phyloP scores from a whole-genome alignment of 1,139 yeast genomes.

The Yamadazyma conglobata region DNA sequence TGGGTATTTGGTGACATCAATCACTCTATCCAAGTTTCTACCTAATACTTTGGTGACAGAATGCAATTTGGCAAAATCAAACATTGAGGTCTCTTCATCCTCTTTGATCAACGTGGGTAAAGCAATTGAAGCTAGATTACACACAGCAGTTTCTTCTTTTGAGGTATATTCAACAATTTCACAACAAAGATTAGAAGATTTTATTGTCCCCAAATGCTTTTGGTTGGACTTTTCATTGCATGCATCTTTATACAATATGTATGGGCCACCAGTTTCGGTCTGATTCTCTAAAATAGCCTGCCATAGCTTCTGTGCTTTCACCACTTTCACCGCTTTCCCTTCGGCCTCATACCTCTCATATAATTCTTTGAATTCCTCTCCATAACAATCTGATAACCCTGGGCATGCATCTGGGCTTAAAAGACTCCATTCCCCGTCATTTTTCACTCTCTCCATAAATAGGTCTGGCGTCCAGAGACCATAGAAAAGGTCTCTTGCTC shows the following conservation, averaged over 20 bases:
- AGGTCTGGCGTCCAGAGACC: slow-evolving; percentile 61
- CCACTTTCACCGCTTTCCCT: slow-evolving; percentile 31
- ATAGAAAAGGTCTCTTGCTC: slow-evolving; percentile 56
- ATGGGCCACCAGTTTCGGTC: slow-evolving; percentile 60
- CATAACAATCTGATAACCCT: slow-evolving; percentile 48
- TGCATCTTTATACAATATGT: slow-evolving; percentile 55
- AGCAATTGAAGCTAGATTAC: slow-evolving; percentile 53
- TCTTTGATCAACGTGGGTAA: slow-evolving; percentile 40
- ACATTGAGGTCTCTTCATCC: slow-evolving; percentile 42
- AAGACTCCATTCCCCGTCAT: slow-evolving; percentile 48
- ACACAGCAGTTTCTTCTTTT: slow-evolving; percentile 54
- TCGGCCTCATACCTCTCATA: slow-evolving; percentile 46
- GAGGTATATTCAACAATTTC: slow-evolving; percentile 56
- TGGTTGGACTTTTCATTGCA: slow-evolving; percentile 55
- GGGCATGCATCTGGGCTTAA: slow-evolving; percentile 55
- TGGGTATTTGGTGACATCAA: slow-evolving; percentile 79
- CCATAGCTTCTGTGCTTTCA: slow-evolving; percentile 56
- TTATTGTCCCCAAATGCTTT: slow-evolving; percentile 52
- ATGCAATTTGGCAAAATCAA: slow-evolving; percentile 70
- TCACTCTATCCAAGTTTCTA: slow-evolving; percentile 69
- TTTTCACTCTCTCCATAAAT: slow-evolving; percentile 53
- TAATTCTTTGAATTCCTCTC: slow-evolving; percentile 44
- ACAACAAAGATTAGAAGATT: slow-evolving; percentile 57
- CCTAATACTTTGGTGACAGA: slow-evolving; percentile 70
- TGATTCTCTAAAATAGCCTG: slow-evolving; percentile 51